Conservation (phyloP, 2,329 filamentous ascomycete genomes). For the Beauveria asiatica region DNA sequence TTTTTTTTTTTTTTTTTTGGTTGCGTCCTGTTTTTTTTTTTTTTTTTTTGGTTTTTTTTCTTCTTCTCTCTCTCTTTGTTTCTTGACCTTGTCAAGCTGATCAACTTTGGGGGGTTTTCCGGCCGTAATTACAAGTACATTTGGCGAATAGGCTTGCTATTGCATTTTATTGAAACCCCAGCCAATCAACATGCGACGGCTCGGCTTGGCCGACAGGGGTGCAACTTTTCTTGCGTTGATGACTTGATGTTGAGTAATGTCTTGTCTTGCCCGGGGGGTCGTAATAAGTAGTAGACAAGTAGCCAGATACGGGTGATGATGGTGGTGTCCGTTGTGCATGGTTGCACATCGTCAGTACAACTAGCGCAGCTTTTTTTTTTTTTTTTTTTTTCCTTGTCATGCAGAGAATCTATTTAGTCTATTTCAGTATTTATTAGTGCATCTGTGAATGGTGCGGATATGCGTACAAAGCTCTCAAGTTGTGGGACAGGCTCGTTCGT, state of each 20-base stretch:
- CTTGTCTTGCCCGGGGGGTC: neutral
- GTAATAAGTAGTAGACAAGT: too few species aligned
- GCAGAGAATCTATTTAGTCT: neutral
- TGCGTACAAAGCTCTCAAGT: neutral
- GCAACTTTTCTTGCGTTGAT: neutral
- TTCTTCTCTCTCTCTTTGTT: neutral
- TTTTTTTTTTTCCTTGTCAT: neutral
- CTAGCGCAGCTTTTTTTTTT: neutral
- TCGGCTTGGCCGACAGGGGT: neutral
- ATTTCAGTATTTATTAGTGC: neutral
- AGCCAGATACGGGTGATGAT: neutral
- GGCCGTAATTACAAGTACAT: neutral
- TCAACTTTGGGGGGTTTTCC: neutral
- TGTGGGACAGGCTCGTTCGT: neutral
- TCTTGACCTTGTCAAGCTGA: neutral
- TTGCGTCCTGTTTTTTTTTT: too few species aligned
- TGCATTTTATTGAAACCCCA: constrained; percentile 3
- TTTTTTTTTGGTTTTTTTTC: too few species aligned
- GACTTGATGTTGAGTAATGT: neutral
- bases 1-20: too few species aligned
- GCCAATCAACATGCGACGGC: neutral
- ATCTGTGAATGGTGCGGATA: neutral
- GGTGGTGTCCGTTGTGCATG: neutral
- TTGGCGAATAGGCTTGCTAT: neutral
- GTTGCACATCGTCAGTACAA: neutral